Evolutionary conservation across 2,329 filamentous ascomycete genomes (phyloP), one percentile per base, ranked within the genome.

Genomic region (Pseudomassariella vexata): DNA sequence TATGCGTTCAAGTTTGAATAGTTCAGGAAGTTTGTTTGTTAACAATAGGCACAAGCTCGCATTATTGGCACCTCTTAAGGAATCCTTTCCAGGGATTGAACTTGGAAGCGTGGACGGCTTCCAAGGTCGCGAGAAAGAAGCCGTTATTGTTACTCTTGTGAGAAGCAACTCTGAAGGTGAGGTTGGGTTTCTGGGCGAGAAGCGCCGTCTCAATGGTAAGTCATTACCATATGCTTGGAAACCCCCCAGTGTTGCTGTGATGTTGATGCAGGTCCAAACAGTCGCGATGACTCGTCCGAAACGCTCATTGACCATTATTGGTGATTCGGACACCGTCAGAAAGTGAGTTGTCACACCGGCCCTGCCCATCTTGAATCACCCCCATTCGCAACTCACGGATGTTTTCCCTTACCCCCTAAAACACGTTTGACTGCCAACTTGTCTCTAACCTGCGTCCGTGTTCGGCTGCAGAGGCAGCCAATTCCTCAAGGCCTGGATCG

Each of bases 101-200:
- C 69, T 98, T n/a, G 92, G 92, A 20, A 95, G 87, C 48, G 86
- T 98, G 3, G 92, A 98, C 57, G 92, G 90, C 3, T 98, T 98
- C 55, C 92, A 98, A 58, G 92, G 92, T 20, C 78, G 92, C 12
- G 92, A 98, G 60, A 98, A 98, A 60, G 92, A 98, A 58, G 92
- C 86, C 3, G 82, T 98, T 11, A 74, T 98, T 23, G 81, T 98
- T 31, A 94, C 83, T 57, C 72, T 96, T n/a, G 92, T 98, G 35
- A 74, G 92, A 44, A 95, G 89, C 59, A 98, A 98, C 54, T 45
- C 77, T 5, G 76, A 88, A 29, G 78, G 81, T 30, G 88, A 96
- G 55, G 89, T 96, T 10, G 92, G 92, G 8, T 98, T 98, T 52
- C 63, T 98, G 22, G 86, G 79, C 10, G 92, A 98, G 62, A 94